Conservation (phyloP, 257 asterid species). For the Solanum peruvianum region DNA sequence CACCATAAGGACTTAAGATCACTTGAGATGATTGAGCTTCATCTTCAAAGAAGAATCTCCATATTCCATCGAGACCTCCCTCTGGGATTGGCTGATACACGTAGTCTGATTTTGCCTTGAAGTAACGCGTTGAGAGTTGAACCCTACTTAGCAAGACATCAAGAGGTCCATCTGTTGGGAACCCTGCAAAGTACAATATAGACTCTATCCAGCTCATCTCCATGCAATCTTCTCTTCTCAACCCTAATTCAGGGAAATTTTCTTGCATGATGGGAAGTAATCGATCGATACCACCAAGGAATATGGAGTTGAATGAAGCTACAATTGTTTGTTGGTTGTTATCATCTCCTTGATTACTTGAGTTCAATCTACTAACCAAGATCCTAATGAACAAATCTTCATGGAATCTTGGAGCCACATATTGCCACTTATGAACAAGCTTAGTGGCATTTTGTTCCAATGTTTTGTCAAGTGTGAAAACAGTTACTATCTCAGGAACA, state of each 20-base stretch:
- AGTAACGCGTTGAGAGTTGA: not conserved
- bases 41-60: not conserved
- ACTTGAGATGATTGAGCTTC: not conserved
- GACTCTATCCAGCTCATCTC: conserved; percentile 7
- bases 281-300: not conserved
- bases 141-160: not conserved
- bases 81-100: not conserved
- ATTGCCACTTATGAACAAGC: conserved; percentile 3
- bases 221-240: not conserved
- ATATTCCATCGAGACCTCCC: not conserved
- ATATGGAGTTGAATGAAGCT: not conserved
- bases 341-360: not conserved
- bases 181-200: not conserved
- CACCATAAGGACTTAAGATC: conserved; percentile 1
- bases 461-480: not conserved
- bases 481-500: not conserved
- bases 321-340: not conserved
- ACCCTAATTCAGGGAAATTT: not conserved
- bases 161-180: not conserved
- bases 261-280: not conserved
- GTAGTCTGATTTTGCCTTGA: conserved; percentile 4
- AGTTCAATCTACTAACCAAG: not conserved
- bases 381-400: conserved; percentile 1
- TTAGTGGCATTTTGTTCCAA: not conserved
- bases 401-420: not conserved